Base-by-base conservation (phyloP, 2,329 filamentous ascomycete species). In the Arthrobotrys sinensis region DNA sequence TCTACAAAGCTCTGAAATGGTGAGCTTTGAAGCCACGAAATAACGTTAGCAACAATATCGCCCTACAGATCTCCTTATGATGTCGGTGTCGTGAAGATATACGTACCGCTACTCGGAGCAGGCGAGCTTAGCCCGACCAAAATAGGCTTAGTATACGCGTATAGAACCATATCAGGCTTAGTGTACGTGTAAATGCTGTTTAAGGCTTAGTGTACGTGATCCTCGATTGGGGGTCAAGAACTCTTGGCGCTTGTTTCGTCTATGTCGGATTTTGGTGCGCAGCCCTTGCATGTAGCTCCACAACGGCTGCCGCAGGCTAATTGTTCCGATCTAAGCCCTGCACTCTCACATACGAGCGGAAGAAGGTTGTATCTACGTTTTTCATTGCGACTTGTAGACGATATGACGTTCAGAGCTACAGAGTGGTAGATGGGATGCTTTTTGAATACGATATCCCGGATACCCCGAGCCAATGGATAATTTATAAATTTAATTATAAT, bases 71-170 rank as follows among this genome's bases (percentile, higher is more conserved):
- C 32, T 57, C 52, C 52, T 57, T 57, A 57, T 16, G n/a, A 40
- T 16, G 6, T 40, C 52, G 52, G 21, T 28, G 16, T 24, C 21
- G 28, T 40, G n/a, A 14, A 40, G 10, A 40, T 57, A 57, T 57
- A 38, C 28, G n/a, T 36, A n/a, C 14, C 55, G 10, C 19, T 21
- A 1, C 6, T 14, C 34, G 55, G 36, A 28, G 36, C 19, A 28
- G 11, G 55, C 55, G 55, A 40, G 16, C n/a, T 43, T 43, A 19
- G 32, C 21, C 36, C 34, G 55, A 28, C 55, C 55, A 5, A 28
- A 60, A 43, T 8, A 4, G 45, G 66, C 12, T 36, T 62, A 69
- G 66, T 38, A n/a, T 73, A 73, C 69, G 69, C 38, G 57, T 71
- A 71, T 57, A 21, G 28, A 28, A 16, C 40, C 4, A 6, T 52